Evolutionary conservation across 805 yeast species (phyloP).

Genomic region (Saccharomyces paradoxus): DNA sequence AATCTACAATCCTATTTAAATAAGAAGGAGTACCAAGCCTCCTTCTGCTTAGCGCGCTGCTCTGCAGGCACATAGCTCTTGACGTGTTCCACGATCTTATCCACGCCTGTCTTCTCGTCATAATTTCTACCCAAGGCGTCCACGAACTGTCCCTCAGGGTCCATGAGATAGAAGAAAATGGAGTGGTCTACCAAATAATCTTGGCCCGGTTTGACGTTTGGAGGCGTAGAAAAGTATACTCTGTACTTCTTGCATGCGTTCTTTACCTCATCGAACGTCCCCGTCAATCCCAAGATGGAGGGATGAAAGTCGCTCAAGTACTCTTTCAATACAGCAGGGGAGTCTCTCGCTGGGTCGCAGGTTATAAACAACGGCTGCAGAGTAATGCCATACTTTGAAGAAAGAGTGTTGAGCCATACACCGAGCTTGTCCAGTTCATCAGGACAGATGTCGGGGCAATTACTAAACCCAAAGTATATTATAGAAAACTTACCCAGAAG

Average conservation of each 20-base stretch:
- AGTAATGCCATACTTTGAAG: conserved; percentile 48
- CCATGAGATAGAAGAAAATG: conserved; percentile 94
- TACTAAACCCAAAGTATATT: conserved; percentile 92
- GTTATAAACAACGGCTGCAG: conserved; percentile 87
- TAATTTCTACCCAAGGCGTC: conserved; percentile 92
- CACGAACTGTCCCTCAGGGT: conserved; percentile 92
- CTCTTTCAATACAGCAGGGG: conserved; percentile 74
- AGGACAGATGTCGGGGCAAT: conserved; percentile 98
- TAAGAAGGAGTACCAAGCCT: conserved; percentile 43
- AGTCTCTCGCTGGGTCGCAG: conserved; percentile 93
- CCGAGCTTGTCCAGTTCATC: conserved; percentile 94
- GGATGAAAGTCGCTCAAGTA: conserved; percentile 88
- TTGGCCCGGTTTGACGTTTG: conserved; percentile 87
- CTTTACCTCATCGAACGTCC: conserved; percentile 78
- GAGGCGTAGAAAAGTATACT: conserved; percentile 96
- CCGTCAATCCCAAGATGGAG: conserved; percentile 82
- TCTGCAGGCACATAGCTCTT: conserved; percentile 66
- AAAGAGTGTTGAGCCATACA: conserved; percentile 50
- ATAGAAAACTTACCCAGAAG: conserved; percentile 72
- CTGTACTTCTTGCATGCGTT: conserved; percentile 80
- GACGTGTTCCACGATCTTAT: conserved; percentile 66
- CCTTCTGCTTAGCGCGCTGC: conserved; percentile 56
- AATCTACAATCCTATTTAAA: conserved; percentile 7
- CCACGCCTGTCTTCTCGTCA: conserved; percentile 68
- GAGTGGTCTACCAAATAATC: conserved; percentile 96